These are phyloP conservation scores for Psophocarpus tetragonolobus DNA, from an alignment of 306 rosid species.

Conservation along the genomic window DNA sequence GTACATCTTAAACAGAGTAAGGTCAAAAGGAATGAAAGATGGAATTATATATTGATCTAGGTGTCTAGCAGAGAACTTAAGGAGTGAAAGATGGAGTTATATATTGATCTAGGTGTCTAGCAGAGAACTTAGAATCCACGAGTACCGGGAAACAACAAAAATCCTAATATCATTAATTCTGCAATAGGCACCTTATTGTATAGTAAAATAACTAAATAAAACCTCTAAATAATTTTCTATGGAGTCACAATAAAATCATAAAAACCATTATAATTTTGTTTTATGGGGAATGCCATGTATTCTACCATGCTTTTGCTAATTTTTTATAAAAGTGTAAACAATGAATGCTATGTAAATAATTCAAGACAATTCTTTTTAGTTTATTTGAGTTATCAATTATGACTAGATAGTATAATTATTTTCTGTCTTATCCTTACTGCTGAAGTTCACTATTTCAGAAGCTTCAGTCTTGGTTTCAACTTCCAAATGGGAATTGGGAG, in stretches of 20 bases:
- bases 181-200: neutral
- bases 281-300: constrained; percentile 3
- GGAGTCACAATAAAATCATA: neutral
- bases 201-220: neutral
- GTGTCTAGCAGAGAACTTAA: neutral
- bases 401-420: constrained; percentile 1
- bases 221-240: neutral
- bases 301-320: neutral
- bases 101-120: constrained; percentile 4
- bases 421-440: constrained; percentile 30
- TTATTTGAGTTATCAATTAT: constrained; percentile 5
- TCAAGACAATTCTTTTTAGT: neutral
- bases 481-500: constrained; percentile 85
- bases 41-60: constrained; percentile 7
- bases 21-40: constrained; percentile 9
- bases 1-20: neutral
- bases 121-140: neutral
- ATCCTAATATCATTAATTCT: neutral
- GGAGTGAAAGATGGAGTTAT: neutral
- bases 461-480: constrained; percentile 90
- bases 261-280: neutral
- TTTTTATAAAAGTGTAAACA: constrained; percentile 17
- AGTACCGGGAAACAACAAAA: neutral
- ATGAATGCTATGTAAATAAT: neutral
- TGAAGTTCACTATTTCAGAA: constrained; percentile 60